These are phyloP conservation scores for Tephrocybe rancida DNA, from an alignment of 768 basidiomycete genomes.

Conservation along the genomic window DNA sequence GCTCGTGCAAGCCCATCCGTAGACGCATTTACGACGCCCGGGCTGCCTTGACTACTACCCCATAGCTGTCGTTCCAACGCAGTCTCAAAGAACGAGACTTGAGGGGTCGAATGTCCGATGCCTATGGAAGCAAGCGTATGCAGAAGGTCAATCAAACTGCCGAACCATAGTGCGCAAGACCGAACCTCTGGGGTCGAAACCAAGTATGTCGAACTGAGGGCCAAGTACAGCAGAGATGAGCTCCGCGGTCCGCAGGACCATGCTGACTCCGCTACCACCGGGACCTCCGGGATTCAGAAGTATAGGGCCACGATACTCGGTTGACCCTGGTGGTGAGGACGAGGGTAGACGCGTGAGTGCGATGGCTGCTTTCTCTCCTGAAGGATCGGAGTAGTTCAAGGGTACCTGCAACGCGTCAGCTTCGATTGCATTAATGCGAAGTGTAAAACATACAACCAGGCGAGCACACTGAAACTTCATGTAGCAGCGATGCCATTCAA, in stretches of 20 bases:
- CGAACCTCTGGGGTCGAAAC: slow-evolving; percentile 49
- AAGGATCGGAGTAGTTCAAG: slow-evolving; percentile 43
- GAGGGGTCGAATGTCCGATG: slow-evolving; percentile 34
- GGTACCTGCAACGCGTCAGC: slow-evolving; percentile 36
- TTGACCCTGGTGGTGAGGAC: slow-evolving; percentile 21
- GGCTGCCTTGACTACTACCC: slow-evolving; percentile 1
- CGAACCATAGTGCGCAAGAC: background rate
- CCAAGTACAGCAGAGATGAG: slow-evolving; percentile 35
- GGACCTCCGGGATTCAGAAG: slow-evolving; percentile 53
- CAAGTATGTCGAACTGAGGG: slow-evolving; percentile 45
- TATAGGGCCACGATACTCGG: slow-evolving; percentile 44
- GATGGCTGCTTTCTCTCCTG: slow-evolving; percentile 38
- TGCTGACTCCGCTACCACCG: slow-evolving; percentile 43
- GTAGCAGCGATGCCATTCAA: slow-evolving; percentile 27
- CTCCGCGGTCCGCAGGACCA: slow-evolving; percentile 24
- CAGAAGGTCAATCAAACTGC: background rate
- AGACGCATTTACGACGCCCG: slow-evolving; percentile 23
- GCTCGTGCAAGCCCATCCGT: slow-evolving; percentile 25
- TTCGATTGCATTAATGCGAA: background rate
- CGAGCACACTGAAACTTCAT: slow-evolving; percentile 30
- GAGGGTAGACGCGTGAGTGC: slow-evolving; percentile 46
- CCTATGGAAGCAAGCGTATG: slow-evolving; percentile 23
- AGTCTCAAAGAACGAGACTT: slow-evolving; percentile 35
- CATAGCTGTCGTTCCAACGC: slow-evolving; percentile 35
- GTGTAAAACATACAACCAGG: slow-evolving; percentile 24